Base-by-base conservation (phyloP, 2,329 filamentous ascomycete genomes). In the Zarea fungicola region DNA sequence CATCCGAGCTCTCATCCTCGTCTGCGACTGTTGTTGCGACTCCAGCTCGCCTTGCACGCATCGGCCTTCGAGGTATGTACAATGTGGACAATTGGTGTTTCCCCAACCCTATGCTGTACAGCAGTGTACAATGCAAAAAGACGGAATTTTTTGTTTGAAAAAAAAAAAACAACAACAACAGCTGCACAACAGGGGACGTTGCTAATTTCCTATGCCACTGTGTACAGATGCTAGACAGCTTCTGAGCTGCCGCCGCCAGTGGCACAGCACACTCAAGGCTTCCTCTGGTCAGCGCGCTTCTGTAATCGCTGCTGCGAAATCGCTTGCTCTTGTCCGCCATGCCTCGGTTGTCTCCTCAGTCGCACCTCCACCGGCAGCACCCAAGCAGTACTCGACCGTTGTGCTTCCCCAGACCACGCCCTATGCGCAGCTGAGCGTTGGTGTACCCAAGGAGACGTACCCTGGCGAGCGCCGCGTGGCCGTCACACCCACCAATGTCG, bases 401-500 rank as follows among this genome's bases (percentile, higher is more conserved):
- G 60, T 60, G 25, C 62, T 65, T 5, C 61, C 75, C 13, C 65
- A 69, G 3, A 74, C 75, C 21, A 77, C 67, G 3, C 87, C 89
- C 1, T 95, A 90, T 65, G 71, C 77, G 18, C 73, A 83, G 37
- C 76, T 95, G 49, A 86, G 82, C 4, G 81, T 96, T 41, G 89
- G 89, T 50, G 80, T 93, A 4, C 89, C 89, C 13, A 81, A 78
- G 50, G 90, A 96, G 66, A 85, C 80, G n/a, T 89, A 79, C 59
- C 79, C 83, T 1, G 81, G 84, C 50, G 90, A 96, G 70, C 83
- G 85, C 35, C 86, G 90, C 43, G 89, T 95, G 13, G 88, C 90
- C 25, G 76, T 95, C 49, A 92, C 88, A 0, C 90, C 90, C 1
- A 81, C 87, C 55, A 95, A 95, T 70, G 87, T 90, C 14, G 78